Conservation (phyloP, 1,284 basidiomycete genomes). For the Fomes fomentarius region DNA sequence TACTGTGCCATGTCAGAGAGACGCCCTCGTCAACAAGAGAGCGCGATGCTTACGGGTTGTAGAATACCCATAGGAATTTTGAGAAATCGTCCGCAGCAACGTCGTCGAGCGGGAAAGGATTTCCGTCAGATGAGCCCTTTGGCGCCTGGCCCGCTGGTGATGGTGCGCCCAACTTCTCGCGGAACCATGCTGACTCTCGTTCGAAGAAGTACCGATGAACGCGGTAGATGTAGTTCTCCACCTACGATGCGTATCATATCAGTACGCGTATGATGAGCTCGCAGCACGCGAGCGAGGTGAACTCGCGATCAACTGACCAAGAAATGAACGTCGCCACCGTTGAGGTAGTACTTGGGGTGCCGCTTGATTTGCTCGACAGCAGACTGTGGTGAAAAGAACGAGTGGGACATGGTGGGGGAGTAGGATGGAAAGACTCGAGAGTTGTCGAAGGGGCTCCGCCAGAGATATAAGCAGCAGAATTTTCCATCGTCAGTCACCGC, state of each 20-base stretch:
- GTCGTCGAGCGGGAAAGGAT: constrained; percentile 55
- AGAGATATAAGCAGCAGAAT: constrained; percentile 26
- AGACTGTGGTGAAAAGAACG: constrained; percentile 32
- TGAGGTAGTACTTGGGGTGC: constrained; percentile 54
- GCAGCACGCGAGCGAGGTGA: background rate
- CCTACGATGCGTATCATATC: constrained; percentile 34
- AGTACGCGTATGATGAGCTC: background rate
- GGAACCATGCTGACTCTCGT: constrained; percentile 61
- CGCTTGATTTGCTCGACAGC: constrained; percentile 35
- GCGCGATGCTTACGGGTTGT: constrained; percentile 55
- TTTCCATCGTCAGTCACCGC: constrained; percentile 16
- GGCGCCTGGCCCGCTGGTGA: constrained; percentile 47
- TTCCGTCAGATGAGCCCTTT: constrained; percentile 47
- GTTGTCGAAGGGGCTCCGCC: constrained; percentile 15
- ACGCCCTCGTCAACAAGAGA: background rate
- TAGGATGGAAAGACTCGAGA: constrained; percentile 31
- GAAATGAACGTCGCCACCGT: constrained; percentile 56
- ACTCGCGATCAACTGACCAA: constrained; percentile 42
- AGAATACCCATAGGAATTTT: constrained; percentile 70
- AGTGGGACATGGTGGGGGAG: constrained; percentile 31
- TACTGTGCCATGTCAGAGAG: constrained; percentile 35
- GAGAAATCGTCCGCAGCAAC: constrained; percentile 54
- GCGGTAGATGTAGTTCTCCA: constrained; percentile 53
- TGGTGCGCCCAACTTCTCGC: constrained; percentile 44
- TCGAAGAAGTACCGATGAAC: constrained; percentile 69